Conservation (phyloP, 208 protist genomes). For the Acanthamoeba rhysodes region DNA sequence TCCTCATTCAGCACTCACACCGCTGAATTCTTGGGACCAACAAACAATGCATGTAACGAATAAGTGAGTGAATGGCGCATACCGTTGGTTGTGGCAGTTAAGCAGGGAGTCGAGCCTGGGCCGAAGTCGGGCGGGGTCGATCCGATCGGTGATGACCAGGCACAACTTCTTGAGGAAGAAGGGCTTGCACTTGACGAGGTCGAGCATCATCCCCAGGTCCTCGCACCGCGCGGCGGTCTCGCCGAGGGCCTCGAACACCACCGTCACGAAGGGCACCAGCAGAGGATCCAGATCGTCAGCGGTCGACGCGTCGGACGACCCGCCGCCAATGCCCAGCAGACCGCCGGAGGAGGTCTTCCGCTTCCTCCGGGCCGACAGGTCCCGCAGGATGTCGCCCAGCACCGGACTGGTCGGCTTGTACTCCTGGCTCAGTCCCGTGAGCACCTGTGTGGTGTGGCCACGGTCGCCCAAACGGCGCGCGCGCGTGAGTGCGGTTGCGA, state of each 20-base stretch:
- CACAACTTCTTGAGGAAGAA: slow-evolving; percentile 29
- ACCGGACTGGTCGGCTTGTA: neutral
- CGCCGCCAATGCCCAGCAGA: neutral
- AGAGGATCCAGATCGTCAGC: neutral
- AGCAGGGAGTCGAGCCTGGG: neutral
- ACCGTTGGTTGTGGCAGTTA: slow-evolving; percentile 14
- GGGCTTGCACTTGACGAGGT: slow-evolving; percentile 58
- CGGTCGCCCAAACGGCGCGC: too few species aligned
- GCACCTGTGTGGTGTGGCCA: neutral
- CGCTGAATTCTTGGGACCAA: too few species aligned
- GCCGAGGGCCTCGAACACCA: slow-evolving; percentile 22
- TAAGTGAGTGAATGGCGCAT: neutral
- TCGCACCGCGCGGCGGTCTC: slow-evolving; percentile 5
- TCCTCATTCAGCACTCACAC: too few species aligned
- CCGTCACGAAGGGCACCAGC: slow-evolving; percentile 22
- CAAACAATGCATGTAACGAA: too few species aligned
- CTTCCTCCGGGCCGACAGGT: neutral
- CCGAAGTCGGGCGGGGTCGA: neutral
- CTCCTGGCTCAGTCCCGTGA: slow-evolving; percentile 3
- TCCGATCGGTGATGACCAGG: neutral
- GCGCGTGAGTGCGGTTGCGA: too few species aligned
- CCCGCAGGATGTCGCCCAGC: slow-evolving; percentile 4
- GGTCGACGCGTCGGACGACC: neutral
- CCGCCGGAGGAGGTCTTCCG: neutral
- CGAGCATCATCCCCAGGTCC: slow-evolving; percentile 7